Evolutionary conservation across 1,284 basidiomycete species (phyloP), one percentile per base, ranked within the genome.

Genomic region (Tilletia horrida): DNA sequence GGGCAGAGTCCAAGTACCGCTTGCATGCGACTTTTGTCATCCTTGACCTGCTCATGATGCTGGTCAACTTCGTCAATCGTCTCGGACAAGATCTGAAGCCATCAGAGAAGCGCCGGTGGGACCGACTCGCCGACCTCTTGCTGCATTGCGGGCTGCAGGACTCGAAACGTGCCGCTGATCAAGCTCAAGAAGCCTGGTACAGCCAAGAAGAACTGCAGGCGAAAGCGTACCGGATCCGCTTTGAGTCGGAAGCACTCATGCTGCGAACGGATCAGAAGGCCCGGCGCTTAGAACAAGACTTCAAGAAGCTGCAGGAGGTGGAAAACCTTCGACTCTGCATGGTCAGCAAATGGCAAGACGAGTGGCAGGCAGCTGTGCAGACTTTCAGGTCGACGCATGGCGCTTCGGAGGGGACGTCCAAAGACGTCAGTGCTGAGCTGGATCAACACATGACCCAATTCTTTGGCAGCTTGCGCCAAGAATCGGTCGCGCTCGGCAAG

Each of bases 11-110:
- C 64, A 83, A 76, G 16, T 83, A 83, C 23, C 68, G 74, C 16
- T 69, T 86, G 9, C 77, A 84, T 35, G 67, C 77, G 25, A 79
- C 85, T 73, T 82, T 83, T 8, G 81, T 83, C 35, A 74, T 83
- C n/a, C 71, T 86, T 31, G 84, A 85, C 67, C 70, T 73, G 25
- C 84, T 83, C 68, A 79, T 81, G 48, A 7, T 35, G 29, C 11
- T 59, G 13, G 55, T 29, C 16, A 40, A 29, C 2, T 29, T 59
- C 18, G 29, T 14, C 9, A 13, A 31, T 13, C 18, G 14, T 29
- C 11, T 59, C 13, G 55, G 14, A 3, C 14, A 21, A 16, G 31
- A 29, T 3, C 8, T 59, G 14, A 18, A 59, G 29, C 13, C 55
- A 9, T 7, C 27, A 29, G 29, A 59, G 0, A 14, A 35, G 8